Conservation (phyloP, 805 yeast genomes). For the Soucietia sequanensis region DNA sequence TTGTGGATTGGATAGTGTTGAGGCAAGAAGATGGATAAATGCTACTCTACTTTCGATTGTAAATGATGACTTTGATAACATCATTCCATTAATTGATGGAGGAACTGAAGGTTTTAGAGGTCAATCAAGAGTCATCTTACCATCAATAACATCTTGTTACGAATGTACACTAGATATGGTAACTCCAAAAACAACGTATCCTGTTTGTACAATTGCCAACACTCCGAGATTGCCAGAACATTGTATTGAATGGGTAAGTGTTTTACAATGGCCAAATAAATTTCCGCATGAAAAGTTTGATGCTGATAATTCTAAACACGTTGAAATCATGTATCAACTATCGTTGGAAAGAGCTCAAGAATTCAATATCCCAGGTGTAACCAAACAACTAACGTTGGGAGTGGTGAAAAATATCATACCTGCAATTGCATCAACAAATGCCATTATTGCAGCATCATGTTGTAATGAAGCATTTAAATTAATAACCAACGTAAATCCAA, state of each 20-base stretch:
- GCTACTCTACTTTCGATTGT: conserved; percentile 62
- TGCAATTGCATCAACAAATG: conserved; percentile 91
- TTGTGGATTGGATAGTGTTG: conserved; percentile 87
- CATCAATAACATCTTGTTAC: conserved; percentile 84
- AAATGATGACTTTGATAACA: conserved; percentile 36
- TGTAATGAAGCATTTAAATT: conserved; percentile 84
- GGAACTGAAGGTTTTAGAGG: conserved; percentile 96
- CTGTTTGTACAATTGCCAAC: conserved; percentile 91
- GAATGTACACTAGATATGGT: conserved; percentile 85
- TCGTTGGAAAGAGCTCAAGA: conserved; percentile 59
- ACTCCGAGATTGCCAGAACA: conserved; percentile 95
- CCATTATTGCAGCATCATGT: conserved; percentile 85
- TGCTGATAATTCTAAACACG: conserved; percentile 65
- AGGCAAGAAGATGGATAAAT: conserved; percentile 90
- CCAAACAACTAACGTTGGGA: conserved; percentile 71
- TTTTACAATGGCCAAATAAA: conserved; percentile 65
- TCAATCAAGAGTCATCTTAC: conserved; percentile 82
- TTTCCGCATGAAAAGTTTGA: conserved; percentile 54
- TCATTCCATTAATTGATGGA: conserved; percentile 72
- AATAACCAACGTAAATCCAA: conserved; percentile 66
- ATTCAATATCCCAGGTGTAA: conserved; percentile 75
- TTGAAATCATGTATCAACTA: conserved; percentile 57
- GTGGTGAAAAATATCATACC: conserved; percentile 92
- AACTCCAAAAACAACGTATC: conserved; percentile 64
- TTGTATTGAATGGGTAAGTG: conserved; percentile 87